phyloP scores from a whole-genome alignment of 73 alveolate species.

The Durusdinium trenchii region DNA sequence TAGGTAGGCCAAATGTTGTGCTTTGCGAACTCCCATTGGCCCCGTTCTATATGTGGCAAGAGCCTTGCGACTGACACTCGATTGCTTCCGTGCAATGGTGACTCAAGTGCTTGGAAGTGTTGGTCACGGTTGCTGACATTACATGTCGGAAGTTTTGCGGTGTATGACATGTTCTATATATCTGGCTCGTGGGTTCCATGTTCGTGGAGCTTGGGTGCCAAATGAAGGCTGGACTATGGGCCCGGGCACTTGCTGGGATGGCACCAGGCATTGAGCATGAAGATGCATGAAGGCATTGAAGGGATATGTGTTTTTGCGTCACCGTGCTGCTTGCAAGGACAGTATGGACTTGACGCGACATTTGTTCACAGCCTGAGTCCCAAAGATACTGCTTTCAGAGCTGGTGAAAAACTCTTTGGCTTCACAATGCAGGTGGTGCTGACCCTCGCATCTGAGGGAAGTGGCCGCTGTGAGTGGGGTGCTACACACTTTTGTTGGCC shows the following conservation, averaged over 20 bases:
- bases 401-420: not conserved
- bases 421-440: not conserved
- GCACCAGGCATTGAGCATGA: constrained; percentile 38
- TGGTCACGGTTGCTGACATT: too few species aligned
- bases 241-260: constrained; percentile 69
- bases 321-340: not conserved
- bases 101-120: too few species aligned
- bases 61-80: too few species aligned
- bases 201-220: not conserved
- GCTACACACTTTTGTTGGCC: not conserved
- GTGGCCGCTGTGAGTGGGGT: constrained; percentile 58
- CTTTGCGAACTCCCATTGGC: too few species aligned
- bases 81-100: too few species aligned
- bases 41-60: too few species aligned
- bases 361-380: not conserved
- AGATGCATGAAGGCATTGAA: not conserved
- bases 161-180: too few species aligned
- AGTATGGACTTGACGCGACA: constrained; percentile 79
- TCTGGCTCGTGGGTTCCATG: too few species aligned
- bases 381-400: not conserved
- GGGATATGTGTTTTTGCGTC: not conserved
- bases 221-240: constrained; percentile 24
- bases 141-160: too few species aligned
- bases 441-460: constrained; percentile 52
- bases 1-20: too few species aligned